Percentiles rank a stretch among this genome's conserved stretches.
Evolutionary conservation across 2,329 filamentous ascomycete genomes (phyloP).

Genomic region (Aureobasidium zeae): DNA sequence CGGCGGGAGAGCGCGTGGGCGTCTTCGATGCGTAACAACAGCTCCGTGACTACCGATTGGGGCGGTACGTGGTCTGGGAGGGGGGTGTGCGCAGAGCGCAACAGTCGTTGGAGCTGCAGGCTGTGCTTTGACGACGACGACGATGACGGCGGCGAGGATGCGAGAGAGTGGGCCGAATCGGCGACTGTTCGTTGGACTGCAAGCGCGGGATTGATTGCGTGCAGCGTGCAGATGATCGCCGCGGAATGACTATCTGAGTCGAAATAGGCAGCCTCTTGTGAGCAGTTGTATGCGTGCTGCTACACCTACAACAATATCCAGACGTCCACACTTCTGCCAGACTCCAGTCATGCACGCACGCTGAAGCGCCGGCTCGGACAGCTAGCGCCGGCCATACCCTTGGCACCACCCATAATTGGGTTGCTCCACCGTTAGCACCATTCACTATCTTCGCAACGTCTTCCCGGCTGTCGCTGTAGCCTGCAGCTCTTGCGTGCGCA

Average conservation of each 20-base stretch:
- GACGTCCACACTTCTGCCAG: background rate
- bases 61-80: background rate
- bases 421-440: background rate
- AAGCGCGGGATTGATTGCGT: slow-evolving; percentile 32
- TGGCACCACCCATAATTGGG: background rate
- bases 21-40: slow-evolving; percentile 6
- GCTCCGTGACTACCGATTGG: slow-evolving; percentile 17
- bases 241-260: slow-evolving; percentile 14
- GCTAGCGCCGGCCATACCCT: slow-evolving; percentile 4
- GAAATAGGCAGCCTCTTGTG: slow-evolving; percentile 14
- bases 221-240: slow-evolving; percentile 43
- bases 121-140: slow-evolving; percentile 9
- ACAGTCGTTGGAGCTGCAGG: slow-evolving; percentile 10
- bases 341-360: slow-evolving; percentile 11
- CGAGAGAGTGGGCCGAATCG: background rate
- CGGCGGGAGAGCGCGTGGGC: slow-evolving; percentile 16
- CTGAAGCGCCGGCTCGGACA: slow-evolving; percentile 12
- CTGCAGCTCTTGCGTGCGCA: background rate
- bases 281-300: slow-evolving; percentile 3
- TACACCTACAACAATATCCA: background rate
- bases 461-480: background rate
- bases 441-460: slow-evolving; percentile 2
- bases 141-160: background rate
- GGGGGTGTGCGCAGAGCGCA: too few species aligned
- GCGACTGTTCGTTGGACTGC: slow-evolving; percentile 1